Conservation (phyloP, 352 stramenopile species). For the Thraustochytrium sp. region DNA sequence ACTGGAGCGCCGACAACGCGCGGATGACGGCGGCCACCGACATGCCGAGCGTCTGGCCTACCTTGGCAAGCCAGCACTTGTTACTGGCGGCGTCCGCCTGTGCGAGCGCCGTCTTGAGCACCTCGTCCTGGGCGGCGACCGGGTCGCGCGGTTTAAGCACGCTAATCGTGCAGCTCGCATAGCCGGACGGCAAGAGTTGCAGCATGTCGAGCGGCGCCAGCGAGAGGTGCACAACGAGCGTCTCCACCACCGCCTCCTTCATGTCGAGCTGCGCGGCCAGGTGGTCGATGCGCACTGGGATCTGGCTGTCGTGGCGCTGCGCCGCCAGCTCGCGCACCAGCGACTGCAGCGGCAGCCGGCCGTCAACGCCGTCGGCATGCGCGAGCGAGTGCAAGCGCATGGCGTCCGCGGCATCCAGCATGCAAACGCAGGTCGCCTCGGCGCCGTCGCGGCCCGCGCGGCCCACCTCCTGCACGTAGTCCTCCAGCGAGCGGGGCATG, state of each 20-base stretch:
- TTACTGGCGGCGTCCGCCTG: background rate
- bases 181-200: background rate
- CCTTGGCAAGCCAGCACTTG: background rate
- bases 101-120: background rate
- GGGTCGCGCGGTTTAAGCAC: background rate
- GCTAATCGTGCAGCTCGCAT: background rate
- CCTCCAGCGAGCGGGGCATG: conserved; percentile 81
- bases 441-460: conserved; percentile 83
- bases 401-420: conserved; percentile 51
- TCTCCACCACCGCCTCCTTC: conserved; percentile 24
- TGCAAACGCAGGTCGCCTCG: conserved; percentile 66
- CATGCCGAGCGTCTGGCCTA: background rate
- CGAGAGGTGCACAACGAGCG: conserved; percentile 6
- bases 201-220: background rate
- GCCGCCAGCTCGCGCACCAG: background rate
- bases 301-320: background rate
- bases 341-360: background rate
- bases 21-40: background rate
- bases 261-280: background rate
- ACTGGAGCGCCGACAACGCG: background rate
- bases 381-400: conserved; percentile 27
- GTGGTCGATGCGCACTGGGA: background rate
- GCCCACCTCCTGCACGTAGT: conserved; percentile 86
- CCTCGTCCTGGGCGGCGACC: background rate
- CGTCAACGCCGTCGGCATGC: background rate